Evolutionary conservation across 345 rosid genomes (phyloP).

Genomic region (Arabis hirsuta): DNA sequence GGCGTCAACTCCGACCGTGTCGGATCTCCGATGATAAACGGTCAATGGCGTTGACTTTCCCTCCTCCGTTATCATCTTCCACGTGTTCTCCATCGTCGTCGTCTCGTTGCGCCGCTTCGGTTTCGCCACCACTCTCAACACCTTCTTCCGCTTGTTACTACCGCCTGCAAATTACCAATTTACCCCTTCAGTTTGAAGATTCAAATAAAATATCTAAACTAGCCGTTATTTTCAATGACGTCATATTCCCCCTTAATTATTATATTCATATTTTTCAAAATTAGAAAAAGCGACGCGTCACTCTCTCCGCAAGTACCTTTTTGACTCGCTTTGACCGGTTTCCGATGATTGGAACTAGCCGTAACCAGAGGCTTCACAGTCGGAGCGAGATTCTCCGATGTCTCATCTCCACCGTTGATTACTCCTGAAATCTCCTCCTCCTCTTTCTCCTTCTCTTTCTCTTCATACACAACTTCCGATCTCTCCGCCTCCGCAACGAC

Average conservation of each 20-base stretch:
- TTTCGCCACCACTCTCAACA: slow-evolving; percentile 33
- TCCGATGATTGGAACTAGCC: slow-evolving; percentile 32
- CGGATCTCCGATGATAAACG: slow-evolving; percentile 54
- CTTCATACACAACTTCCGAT: slow-evolving; percentile 13
- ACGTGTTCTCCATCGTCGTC: slow-evolving; percentile 8
- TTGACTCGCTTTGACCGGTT: slow-evolving; percentile 48
- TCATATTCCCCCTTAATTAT: neutral
- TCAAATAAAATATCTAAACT: slow-evolving; percentile 19
- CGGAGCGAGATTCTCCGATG: no score
- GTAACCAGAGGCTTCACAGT: slow-evolving; percentile 55
- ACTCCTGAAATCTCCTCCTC: neutral
- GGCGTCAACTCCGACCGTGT: slow-evolving; percentile 21
- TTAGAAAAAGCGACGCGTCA: neutral
- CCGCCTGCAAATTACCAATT: slow-evolving; percentile 1
- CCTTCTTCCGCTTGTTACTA: slow-evolving; percentile 20
- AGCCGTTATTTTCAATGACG: slow-evolving; percentile 30
- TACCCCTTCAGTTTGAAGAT: slow-evolving; percentile 20
- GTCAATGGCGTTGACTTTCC: slow-evolving; percentile 58
- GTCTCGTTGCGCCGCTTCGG: slow-evolving; percentile 26
- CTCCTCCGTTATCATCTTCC: slow-evolving; percentile 39
- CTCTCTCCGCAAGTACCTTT: slow-evolving; percentile 52
- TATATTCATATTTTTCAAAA: neutral
- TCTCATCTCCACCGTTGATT: slow-evolving; percentile 44
- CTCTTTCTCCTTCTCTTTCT: slow-evolving; percentile 11
- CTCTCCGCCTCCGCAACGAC: slow-evolving; percentile 5